Percentiles rank a stretch among this genome's conserved stretches.
Conservation (phyloP, 2,329 filamentous ascomycete genomes). For the Fusarium agapanthi region DNA sequence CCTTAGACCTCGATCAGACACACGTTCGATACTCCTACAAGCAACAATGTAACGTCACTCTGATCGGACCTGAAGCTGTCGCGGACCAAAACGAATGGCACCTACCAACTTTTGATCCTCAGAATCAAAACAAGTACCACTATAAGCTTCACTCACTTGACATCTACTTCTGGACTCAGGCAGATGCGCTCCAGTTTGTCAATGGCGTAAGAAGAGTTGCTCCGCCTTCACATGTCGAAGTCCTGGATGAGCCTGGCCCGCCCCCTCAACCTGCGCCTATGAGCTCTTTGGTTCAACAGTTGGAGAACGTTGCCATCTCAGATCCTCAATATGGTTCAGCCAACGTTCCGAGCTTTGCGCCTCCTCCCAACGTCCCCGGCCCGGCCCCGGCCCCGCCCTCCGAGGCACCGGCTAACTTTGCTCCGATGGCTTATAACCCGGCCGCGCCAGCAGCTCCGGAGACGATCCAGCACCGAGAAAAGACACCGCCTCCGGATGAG, state of each 20-base stretch:
- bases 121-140: constrained; percentile 80
- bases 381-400: constrained; percentile 31
- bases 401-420: constrained; percentile 54
- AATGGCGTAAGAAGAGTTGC: constrained; percentile 73
- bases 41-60: constrained; percentile 74
- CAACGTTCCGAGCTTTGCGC: constrained; percentile 34
- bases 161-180: constrained; percentile 81
- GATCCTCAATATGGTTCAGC: constrained; percentile 58
- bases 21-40: constrained; percentile 76
- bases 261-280: constrained; percentile 60
- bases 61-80: constrained; percentile 66
- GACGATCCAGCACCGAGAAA: constrained; percentile 75
- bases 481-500: constrained; percentile 81
- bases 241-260: constrained; percentile 70
- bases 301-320: constrained; percentile 76
- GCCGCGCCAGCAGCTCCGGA: constrained; percentile 80
- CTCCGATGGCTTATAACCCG: constrained; percentile 79
- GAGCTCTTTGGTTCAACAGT: constrained; percentile 76
- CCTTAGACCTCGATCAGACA: constrained; percentile 70
- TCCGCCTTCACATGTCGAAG: constrained; percentile 66
- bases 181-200: constrained; percentile 76
- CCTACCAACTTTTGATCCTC: constrained; percentile 75
- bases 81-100: constrained; percentile 73
- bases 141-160: constrained; percentile 80
- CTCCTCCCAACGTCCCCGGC: constrained; percentile 35